Conservation (phyloP, 805 yeast genomes). For the Torulaspora gathmanii region DNA sequence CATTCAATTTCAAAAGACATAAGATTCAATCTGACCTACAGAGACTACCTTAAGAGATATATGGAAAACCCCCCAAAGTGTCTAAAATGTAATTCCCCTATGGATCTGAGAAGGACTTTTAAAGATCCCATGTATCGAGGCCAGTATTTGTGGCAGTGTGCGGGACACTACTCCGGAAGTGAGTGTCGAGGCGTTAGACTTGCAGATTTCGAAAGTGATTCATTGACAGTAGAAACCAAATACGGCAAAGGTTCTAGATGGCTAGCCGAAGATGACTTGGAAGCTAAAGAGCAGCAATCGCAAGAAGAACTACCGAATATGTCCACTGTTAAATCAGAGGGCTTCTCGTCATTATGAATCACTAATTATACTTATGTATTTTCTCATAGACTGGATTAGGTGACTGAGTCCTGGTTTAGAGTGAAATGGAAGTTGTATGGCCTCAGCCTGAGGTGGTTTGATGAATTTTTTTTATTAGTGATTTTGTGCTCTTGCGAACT, state of each 20-base stretch:
- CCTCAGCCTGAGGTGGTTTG: too few species aligned
- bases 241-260: constrained; percentile 40
- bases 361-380: too few species aligned
- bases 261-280: constrained; percentile 43
- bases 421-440: too few species aligned
- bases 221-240: constrained; percentile 35
- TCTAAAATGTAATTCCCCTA: constrained; percentile 36
- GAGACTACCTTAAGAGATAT: constrained; percentile 42
- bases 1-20: constrained; percentile 48
- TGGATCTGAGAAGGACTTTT: constrained; percentile 54
- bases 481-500: not conserved
- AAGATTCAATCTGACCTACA: constrained; percentile 61
- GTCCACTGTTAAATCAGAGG: too few species aligned
- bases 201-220: constrained; percentile 43
- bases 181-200: constrained; percentile 49
- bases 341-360: too few species aligned
- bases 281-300: constrained; percentile 15
- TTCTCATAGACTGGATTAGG: too few species aligned
- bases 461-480: constrained; percentile 15
- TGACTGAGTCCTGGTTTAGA: too few species aligned
- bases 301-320: not conserved
- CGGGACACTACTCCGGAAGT: constrained; percentile 39
- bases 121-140: constrained; percentile 46
- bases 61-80: constrained; percentile 42
- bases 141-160: constrained; percentile 65